Evolutionary conservation across 1,284 basidiomycete species (phyloP).

Genomic region (Exsudoporus floridanus): DNA sequence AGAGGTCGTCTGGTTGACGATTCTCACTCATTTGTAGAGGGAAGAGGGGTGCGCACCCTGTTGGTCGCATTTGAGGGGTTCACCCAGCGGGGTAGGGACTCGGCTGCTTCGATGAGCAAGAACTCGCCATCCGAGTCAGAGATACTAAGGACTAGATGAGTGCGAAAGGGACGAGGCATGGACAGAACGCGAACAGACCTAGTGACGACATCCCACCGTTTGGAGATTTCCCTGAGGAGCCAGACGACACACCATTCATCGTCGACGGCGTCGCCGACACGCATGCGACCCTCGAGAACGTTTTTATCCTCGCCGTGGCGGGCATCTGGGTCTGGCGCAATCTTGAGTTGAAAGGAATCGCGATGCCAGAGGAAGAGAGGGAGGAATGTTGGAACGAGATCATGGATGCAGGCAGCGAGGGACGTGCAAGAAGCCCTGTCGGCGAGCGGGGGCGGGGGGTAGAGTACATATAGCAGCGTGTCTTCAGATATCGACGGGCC

Average conservation of each 20-base stretch:
- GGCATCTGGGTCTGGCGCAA: constrained; percentile 48
- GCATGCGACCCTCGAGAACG: constrained; percentile 74
- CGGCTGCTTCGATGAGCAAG: constrained; percentile 93
- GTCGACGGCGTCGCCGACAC: constrained; percentile 91
- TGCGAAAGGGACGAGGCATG: background rate
- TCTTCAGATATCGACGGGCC: constrained; percentile 81
- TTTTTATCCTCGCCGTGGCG: constrained; percentile 39
- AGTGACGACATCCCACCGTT: constrained; percentile 74
- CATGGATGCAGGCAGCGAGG: constrained; percentile 67
- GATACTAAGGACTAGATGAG: constrained; percentile 46
- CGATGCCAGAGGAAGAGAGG: constrained; percentile 84
- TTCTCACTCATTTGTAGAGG: constrained; percentile 34
- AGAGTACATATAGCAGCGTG: constrained; percentile 73
- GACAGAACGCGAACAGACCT: constrained; percentile 46
- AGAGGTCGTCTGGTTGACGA: constrained; percentile 30
- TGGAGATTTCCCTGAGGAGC: constrained; percentile 75
- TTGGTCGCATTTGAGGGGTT: constrained; percentile 89
- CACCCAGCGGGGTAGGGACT: constrained; percentile 87
- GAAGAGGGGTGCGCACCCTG: constrained; percentile 62
- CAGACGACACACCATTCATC: constrained; percentile 96
- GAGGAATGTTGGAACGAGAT: constrained; percentile 58
- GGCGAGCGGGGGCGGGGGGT: constrained; percentile 51
- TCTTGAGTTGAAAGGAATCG: constrained; percentile 81
- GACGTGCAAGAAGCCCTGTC: constrained; percentile 65
- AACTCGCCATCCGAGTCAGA: constrained; percentile 96